Conservation (phyloP, 2,329 filamentous ascomycete species). For the Pseudophaeomoniella oleicola region DNA sequence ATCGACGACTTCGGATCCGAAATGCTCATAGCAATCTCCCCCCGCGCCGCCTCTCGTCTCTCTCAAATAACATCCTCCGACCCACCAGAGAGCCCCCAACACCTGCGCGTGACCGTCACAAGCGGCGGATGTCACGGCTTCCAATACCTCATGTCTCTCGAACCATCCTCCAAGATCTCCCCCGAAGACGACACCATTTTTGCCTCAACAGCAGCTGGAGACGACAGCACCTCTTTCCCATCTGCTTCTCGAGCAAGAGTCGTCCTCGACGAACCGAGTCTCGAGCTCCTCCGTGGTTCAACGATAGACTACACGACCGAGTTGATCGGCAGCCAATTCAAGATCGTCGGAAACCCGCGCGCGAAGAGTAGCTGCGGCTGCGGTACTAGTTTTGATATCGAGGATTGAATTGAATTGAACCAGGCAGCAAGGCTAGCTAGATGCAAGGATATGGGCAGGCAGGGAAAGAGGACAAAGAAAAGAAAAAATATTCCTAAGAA, state of each 20-base stretch:
- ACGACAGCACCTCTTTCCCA: neutral
- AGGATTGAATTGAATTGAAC: constrained; percentile 18
- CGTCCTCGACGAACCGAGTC: constrained; percentile 72
- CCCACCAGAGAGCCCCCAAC: constrained; percentile 39
- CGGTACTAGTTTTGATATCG: constrained; percentile 94
- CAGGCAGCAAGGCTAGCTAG: neutral
- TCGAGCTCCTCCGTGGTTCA: constrained; percentile 82
- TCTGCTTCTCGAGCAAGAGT: constrained; percentile 49
- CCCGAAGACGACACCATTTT: constrained; percentile 81
- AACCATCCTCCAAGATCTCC: constrained; percentile 39
- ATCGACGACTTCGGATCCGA: constrained; percentile 71
- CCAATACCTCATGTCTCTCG: constrained; percentile 87
- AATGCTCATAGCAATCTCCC: constrained; percentile 70
- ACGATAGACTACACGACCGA: constrained; percentile 96
- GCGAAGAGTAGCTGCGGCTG: constrained; percentile 94
- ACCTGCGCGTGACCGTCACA: constrained; percentile 83
- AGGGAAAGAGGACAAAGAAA: too few species aligned
- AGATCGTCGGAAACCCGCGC: constrained; percentile 82
- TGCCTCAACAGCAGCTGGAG: constrained; percentile 41
- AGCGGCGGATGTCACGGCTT: constrained; percentile 95
- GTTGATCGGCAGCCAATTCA: constrained; percentile 88
- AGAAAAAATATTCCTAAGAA: too few species aligned
- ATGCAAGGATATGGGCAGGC: neutral
- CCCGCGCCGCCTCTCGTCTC: constrained; percentile 44
- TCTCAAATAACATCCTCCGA: constrained; percentile 23